These are phyloP conservation scores for Choanephora cucurbitarum DNA, from an alignment of 371 early-diverging fungal genomes.

Conservation along the genomic window DNA sequence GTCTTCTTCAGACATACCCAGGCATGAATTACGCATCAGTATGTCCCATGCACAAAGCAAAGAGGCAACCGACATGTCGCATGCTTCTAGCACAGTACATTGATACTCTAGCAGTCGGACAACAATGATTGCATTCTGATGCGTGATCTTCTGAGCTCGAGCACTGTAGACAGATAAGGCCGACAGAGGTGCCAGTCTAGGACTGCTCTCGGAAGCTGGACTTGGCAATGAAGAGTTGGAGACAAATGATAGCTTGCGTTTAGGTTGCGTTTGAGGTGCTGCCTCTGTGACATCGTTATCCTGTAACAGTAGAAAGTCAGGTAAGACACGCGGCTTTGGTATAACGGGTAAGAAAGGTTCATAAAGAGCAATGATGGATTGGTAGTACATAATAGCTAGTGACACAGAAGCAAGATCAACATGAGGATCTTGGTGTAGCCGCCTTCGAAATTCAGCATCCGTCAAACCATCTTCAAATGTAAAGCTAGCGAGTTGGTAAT, in stretches of 20 bases:
- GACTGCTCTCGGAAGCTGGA: neutral
- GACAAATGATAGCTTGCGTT: neutral
- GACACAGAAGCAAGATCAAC: slow-evolving; percentile 24
- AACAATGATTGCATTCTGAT: slow-evolving; percentile 26
- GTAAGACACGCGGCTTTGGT: neutral
- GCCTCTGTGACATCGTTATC: neutral
- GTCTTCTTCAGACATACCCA: slow-evolving; percentile 28
- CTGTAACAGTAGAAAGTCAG: neutral
- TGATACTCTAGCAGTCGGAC: slow-evolving; percentile 39
- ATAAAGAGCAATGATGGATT: slow-evolving; percentile 28
- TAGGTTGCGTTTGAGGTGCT: neutral
- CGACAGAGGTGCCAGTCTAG: neutral
- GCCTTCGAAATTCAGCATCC: slow-evolving; percentile 28
- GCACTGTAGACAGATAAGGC: slow-evolving; percentile 3
- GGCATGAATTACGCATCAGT: slow-evolving; percentile 36
- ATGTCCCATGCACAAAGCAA: slow-evolving; percentile 43
- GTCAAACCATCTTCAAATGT: slow-evolving; percentile 34
- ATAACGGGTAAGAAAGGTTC: slow-evolving; percentile 38
- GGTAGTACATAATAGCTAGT: slow-evolving; percentile 28
- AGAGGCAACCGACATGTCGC: slow-evolving; percentile 26
- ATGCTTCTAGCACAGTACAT: slow-evolving; percentile 18
- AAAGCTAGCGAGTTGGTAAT: slow-evolving; percentile 20
- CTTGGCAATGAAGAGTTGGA: neutral
- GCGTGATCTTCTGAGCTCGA: slow-evolving; percentile 30
- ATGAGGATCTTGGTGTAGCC: slow-evolving; percentile 22